These are phyloP conservation scores for Pugionium cornutum DNA, from an alignment of 345 rosid species.

Conservation along the genomic window DNA sequence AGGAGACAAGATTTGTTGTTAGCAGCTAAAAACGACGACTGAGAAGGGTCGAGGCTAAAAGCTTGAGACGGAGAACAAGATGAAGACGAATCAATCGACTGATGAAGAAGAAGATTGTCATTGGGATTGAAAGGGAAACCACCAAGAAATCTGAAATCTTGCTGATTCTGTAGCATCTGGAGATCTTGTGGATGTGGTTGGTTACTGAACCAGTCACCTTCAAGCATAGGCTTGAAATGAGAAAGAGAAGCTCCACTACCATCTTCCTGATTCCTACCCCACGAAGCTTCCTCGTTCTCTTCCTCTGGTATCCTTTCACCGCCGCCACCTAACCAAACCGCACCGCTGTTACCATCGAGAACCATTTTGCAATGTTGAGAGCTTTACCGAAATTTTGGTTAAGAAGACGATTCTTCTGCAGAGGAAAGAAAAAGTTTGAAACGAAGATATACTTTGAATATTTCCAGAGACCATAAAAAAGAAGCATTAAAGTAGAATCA, in stretches of 20 bases:
- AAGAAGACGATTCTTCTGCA: too few species aligned
- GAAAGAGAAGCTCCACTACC: constrained; percentile 41
- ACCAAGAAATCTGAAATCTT: constrained; percentile 51
- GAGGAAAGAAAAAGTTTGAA: constrained; percentile 30
- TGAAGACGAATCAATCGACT: constrained; percentile 61
- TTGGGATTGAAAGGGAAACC: constrained; percentile 45
- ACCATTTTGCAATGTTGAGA: constrained; percentile 46
- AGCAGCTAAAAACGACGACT: constrained; percentile 39
- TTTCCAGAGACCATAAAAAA: too few species aligned
- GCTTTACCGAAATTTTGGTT: neutral
- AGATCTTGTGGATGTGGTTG: constrained; percentile 48
- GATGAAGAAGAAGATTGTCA: constrained; percentile 51
- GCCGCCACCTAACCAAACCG: constrained; percentile 52
- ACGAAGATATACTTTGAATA: too few species aligned
- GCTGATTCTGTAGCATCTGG: constrained; percentile 44
- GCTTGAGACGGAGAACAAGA: constrained; percentile 71
- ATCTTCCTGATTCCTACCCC: constrained; percentile 51
- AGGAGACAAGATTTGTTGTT: constrained; percentile 47
- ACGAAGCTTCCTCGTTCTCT: constrained; percentile 50
- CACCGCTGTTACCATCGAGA: constrained; percentile 54
- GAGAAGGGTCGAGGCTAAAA: constrained; percentile 43
- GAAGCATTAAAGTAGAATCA: constrained; percentile 43
- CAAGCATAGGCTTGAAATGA: constrained; percentile 70
- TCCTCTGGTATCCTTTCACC: constrained; percentile 35
- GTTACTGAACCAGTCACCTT: constrained; percentile 62